Evolutionary conservation across 2,329 filamentous ascomycete species (phyloP), one percentile per base, ranked within the genome.

Genomic region (Mollisia scopiformis): DNA sequence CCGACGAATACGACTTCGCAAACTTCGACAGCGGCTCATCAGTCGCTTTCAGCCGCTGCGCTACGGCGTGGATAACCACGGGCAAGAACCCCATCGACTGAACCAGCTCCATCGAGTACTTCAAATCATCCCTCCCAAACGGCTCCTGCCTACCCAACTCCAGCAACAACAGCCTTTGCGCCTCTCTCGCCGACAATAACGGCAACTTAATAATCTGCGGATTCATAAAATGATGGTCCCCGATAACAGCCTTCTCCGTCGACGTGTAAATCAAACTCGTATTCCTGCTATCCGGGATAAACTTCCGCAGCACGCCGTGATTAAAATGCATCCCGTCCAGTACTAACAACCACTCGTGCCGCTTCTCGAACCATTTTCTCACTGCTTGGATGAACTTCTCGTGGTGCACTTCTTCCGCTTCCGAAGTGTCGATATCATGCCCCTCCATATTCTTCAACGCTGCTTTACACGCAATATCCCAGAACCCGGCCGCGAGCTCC

Each of bases 221-320:
- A 75, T 80, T 88, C 78, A 81, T 85, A 75, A 78, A 89, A 61
- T 76, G 82, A 72, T 80, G 83, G 71, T 79, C 84, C 72, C 80
- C 85, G 54, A 76, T 77, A 14, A 79, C 77, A 3, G 84, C 84
- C 39, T 80, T 79, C 65, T 89, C 86, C 0, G 88, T 84, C 0
- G 87, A 89, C 0, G 88, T 90, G 67, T 88, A 89, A 27, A 91
- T 88, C 51, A 91, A 81, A 67, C 84, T 86, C 14, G 85, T 88
- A 58, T 85, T 81, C 62, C 77, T 80, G 28, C 80, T 81, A 66
- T 88, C 87, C 0, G 88, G 88, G n/a, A 91, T 84, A 63, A 88
- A 89, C 37, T 81, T 76, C 51, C 79, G 76, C 25, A 90, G 75
- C 21, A 80, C 80, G 1, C 80, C 79, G 2, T 85, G 80, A 52